These are phyloP conservation scores for Cyberlindnera xishuangbannaensis DNA, from an alignment of 805 yeast species.

Conservation along the genomic window DNA sequence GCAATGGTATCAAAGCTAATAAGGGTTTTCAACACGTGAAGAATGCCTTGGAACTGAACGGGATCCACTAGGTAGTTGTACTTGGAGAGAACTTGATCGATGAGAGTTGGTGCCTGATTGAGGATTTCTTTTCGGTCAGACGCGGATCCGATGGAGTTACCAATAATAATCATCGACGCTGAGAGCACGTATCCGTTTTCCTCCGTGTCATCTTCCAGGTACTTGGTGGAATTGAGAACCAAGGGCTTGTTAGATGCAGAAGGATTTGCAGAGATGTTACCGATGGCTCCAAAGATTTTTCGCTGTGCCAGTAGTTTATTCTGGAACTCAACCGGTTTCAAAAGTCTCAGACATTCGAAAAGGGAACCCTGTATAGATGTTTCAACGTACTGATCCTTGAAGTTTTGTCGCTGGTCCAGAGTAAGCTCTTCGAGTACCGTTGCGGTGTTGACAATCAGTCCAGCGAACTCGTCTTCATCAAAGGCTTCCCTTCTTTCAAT, in stretches of 20 bases:
- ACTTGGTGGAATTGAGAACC: not conserved
- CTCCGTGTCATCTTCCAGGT: slow-evolving; percentile 2
- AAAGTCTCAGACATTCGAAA: slow-evolving; percentile 4
- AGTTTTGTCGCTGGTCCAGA: slow-evolving; percentile 11
- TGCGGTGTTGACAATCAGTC: slow-evolving; percentile 14
- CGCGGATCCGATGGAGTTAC: slow-evolving; percentile 21
- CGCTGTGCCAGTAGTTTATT: slow-evolving; percentile 20
- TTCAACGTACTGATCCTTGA: slow-evolving; percentile 11
- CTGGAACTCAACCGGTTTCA: slow-evolving; percentile 14
- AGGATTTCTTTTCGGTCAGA: slow-evolving; percentile 13
- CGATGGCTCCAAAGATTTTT: slow-evolving; percentile 20
- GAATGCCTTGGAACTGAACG: slow-evolving; percentile 22
- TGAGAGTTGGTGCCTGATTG: slow-evolving; percentile 11
- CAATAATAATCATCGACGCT: slow-evolving; percentile 17
- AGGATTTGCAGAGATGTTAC: slow-evolving; percentile 24
- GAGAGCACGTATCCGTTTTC: slow-evolving; percentile 22
- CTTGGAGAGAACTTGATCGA: slow-evolving; percentile 11
- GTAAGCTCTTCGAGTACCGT: slow-evolving; percentile 19
- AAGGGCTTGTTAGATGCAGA: slow-evolving; percentile 14
- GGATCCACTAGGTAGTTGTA: slow-evolving; percentile 21
- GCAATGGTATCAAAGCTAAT: slow-evolving; percentile 12
- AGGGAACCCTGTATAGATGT: slow-evolving; percentile 6
- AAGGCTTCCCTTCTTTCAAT: slow-evolving; percentile 2
- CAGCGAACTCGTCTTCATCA: slow-evolving; percentile 23
- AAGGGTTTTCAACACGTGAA: slow-evolving; percentile 19